Evolutionary conservation across 2,329 filamentous ascomycete species (phyloP).

Genomic region (Calonectria pteridis): DNA sequence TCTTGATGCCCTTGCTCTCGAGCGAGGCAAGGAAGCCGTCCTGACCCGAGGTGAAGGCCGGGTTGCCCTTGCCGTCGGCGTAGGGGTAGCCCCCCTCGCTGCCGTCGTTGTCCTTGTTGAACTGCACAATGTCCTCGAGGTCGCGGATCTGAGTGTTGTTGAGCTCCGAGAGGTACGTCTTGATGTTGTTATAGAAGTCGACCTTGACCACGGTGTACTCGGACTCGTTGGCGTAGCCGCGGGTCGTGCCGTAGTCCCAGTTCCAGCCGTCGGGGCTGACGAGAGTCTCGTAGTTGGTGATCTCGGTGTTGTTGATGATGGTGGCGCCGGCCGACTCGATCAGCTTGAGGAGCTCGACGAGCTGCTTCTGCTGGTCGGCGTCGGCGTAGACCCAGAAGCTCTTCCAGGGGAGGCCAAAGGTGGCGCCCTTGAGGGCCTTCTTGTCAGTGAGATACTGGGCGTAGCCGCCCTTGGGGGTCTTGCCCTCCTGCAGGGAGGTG

Average conservation of each 20-base stretch:
- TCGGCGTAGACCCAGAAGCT: conserved; percentile 77
- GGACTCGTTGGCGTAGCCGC: conserved; percentile 77
- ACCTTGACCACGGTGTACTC: conserved; percentile 81
- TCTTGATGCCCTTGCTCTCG: conserved; percentile 68
- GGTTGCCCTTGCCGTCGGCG: conserved; percentile 58
- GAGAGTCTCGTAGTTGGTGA: conserved; percentile 72
- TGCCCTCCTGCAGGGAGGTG: conserved; percentile 68
- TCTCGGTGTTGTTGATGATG: conserved; percentile 77
- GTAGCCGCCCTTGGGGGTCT: conserved; percentile 69
- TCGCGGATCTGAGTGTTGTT: conserved; percentile 70
- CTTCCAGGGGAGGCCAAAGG: conserved; percentile 79
- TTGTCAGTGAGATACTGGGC: conserved; percentile 67
- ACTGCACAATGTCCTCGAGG: conserved; percentile 75
- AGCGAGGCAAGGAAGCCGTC: conserved; percentile 77
- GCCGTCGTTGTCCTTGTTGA: conserved; percentile 73
- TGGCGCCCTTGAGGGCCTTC: conserved; percentile 68
- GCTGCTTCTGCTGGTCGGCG: conserved; percentile 64
- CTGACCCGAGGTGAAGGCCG: conserved; percentile 78
- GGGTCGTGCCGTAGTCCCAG: conserved; percentile 75
- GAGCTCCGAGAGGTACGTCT: conserved; percentile 72
- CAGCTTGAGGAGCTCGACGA: conserved; percentile 61
- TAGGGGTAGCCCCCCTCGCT: conserved; percentile 75
- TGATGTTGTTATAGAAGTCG: conserved; percentile 75
- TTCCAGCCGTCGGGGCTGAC: conserved; percentile 78
- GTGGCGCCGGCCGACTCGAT: conserved; percentile 73